Percentiles rank a stretch among this genome's conserved stretches.
phyloP scores from a whole-genome alignment of 1,284 basidiomycete species.

The Polyporus tsugae region DNA sequence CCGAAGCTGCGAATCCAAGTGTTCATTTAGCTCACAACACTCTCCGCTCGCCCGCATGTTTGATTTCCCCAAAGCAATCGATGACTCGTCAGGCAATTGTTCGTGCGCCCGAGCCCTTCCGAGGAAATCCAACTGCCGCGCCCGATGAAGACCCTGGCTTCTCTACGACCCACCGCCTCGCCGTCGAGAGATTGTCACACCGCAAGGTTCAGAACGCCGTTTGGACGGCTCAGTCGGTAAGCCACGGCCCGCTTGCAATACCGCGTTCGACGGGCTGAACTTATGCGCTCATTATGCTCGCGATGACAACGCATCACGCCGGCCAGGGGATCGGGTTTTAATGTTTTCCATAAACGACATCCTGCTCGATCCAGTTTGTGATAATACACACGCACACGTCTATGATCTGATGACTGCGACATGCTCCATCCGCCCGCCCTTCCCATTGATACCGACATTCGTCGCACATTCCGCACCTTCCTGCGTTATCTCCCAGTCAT shows the following conservation, averaged over 20 bases:
- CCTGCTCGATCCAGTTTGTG: constrained; percentile 38
- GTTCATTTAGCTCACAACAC: constrained; percentile 14
- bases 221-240: constrained; percentile 14
- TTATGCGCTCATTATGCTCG: constrained; percentile 5
- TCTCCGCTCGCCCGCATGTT: constrained; percentile 13
- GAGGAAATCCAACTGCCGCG: constrained; percentile 17
- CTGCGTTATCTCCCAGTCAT: constrained; percentile 44
- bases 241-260: constrained; percentile 14
- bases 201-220: constrained; percentile 10
- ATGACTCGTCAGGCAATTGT: constrained; percentile 23
- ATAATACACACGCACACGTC: constrained; percentile 42
- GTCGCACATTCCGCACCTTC: constrained; percentile 34
- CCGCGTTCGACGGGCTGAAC: constrained; percentile 10
- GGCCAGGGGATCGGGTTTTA: constrained; percentile 38
- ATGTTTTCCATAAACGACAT: constrained; percentile 40
- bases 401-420: constrained; percentile 42
- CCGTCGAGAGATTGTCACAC: not conserved
- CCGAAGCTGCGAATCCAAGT: constrained; percentile 13
- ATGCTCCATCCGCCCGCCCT: constrained; percentile 30
- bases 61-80: constrained; percentile 27
- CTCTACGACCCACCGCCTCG: not conserved
- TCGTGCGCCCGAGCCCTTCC: constrained; percentile 15
- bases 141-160: constrained; percentile 19
- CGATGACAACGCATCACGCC: constrained; percentile 21
- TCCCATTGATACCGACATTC: constrained; percentile 33